Evolutionary conservation across 202 grass and related monocot genomes (phyloP).

Genomic region (Hordeum pubiflorum): DNA sequence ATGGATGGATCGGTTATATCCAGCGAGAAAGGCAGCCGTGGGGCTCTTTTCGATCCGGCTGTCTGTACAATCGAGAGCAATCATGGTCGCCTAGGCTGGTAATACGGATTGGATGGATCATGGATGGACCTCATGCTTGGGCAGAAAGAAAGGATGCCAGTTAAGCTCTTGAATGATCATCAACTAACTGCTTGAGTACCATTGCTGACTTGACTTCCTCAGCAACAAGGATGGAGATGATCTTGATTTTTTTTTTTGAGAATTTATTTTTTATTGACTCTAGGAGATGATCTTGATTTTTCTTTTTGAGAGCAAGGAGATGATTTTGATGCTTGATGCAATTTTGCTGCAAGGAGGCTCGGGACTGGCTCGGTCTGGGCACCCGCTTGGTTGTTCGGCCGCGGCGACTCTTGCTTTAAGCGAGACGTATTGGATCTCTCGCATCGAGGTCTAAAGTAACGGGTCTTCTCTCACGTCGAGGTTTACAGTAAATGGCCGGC

Average conservation of each 20-base stretch:
- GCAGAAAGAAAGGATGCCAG: not conserved
- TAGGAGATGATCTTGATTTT: not conserved
- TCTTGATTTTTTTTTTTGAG: no score
- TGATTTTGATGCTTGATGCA: not conserved
- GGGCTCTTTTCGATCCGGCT: not conserved
- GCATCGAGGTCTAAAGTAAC: no score
- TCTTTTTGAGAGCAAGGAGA: not conserved
- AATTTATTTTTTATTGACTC: no score
- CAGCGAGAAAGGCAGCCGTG: conserved; percentile 19
- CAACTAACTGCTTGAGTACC: not conserved
- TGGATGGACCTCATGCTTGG: not conserved
- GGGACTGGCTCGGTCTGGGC: no score
- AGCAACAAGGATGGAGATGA: no score
- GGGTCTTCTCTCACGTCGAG: no score
- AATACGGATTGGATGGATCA: conserved; percentile 4
- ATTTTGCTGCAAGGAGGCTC: not conserved
- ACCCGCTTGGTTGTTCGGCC: no score
- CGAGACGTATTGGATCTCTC: no score
- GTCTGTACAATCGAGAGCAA: conserved; percentile 21
- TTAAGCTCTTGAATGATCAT: conserved; percentile 11
- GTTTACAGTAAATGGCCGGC: no score
- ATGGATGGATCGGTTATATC: conserved; percentile 18
- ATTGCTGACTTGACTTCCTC: not conserved
- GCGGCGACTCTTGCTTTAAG: no score
- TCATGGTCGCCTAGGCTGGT: conserved; percentile 8